A percentile compares a stretch with the other conserved stretches of the same genome.
Evolutionary conservation across 306 rosid species (phyloP).

Genomic region (Prosopis cineraria): DNA sequence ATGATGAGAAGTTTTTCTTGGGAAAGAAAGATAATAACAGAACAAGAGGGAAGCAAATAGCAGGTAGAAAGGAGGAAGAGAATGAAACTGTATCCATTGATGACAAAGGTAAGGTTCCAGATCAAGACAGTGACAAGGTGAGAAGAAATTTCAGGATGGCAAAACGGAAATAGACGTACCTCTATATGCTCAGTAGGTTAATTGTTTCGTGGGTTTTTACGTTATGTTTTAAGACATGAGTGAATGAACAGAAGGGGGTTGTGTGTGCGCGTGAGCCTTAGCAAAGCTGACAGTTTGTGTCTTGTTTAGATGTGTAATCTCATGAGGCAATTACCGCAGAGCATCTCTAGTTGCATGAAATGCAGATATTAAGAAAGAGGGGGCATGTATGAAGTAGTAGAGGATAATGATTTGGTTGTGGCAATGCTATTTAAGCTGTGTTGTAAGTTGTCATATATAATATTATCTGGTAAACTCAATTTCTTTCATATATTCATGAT

Average conservation of each 20-base stretch:
- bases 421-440: background rate
- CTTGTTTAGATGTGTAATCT: constrained; percentile 8
- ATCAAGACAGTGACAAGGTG: constrained; percentile 42
- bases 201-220: constrained; percentile 30
- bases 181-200: background rate
- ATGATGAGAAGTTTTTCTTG: constrained; percentile 34
- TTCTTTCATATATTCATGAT: background rate
- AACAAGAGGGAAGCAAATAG: constrained; percentile 40
- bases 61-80: constrained; percentile 40
- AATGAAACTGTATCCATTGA: constrained; percentile 30
- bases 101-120: constrained; percentile 39
- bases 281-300: constrained; percentile 8
- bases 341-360: constrained; percentile 19
- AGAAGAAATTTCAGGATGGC: constrained; percentile 41
- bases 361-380: background rate
- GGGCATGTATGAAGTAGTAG: background rate
- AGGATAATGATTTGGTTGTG: background rate
- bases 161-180: constrained; percentile 37
- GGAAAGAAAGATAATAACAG: constrained; percentile 40
- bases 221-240: background rate
- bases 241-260: constrained; percentile 26
- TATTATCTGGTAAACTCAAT: background rate
- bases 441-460: background rate
- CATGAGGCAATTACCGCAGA: background rate
- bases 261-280: constrained; percentile 21